Evolutionary conservation across 108 stramenopile species (phyloP).

Genomic region (Cyclostephanos tholiformis): DNA sequence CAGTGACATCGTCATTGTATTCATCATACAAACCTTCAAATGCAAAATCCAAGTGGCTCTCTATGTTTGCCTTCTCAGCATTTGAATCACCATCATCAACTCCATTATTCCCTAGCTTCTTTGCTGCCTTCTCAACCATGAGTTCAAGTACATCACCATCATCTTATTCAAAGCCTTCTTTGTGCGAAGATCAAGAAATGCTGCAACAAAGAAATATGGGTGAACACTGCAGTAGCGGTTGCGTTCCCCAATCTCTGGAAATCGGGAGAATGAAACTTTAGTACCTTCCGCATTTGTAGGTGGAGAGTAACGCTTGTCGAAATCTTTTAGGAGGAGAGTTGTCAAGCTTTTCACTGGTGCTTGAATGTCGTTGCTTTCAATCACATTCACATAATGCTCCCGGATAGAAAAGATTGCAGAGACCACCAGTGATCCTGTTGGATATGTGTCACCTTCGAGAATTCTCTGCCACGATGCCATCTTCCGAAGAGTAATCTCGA

Average conservation of each 20-base stretch:
- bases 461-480: not conserved
- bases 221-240: not conserved
- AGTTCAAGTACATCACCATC: not conserved
- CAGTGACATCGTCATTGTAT: too few relatives aligned
- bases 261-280: not conserved
- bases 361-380: not conserved
- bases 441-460: too few relatives aligned
- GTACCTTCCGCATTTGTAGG: not conserved
- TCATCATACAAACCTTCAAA: too few relatives aligned
- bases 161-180: not conserved
- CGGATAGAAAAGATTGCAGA: not conserved
- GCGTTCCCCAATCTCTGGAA: not conserved
- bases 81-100: too few relatives aligned
- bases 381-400: not conserved
- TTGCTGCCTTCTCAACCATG: too few relatives aligned
- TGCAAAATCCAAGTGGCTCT: too few relatives aligned
- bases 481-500: not conserved
- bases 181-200: not conserved
- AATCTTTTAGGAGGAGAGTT: not conserved
- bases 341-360: not conserved
- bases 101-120: too few relatives aligned
- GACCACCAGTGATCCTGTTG: not conserved
- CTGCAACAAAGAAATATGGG: slow-evolving; percentile 5
- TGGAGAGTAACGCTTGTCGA: not conserved
- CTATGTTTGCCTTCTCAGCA: too few relatives aligned